phyloP scores from a whole-genome alignment of 306 rosid species.

The Corylus avellana region DNA sequence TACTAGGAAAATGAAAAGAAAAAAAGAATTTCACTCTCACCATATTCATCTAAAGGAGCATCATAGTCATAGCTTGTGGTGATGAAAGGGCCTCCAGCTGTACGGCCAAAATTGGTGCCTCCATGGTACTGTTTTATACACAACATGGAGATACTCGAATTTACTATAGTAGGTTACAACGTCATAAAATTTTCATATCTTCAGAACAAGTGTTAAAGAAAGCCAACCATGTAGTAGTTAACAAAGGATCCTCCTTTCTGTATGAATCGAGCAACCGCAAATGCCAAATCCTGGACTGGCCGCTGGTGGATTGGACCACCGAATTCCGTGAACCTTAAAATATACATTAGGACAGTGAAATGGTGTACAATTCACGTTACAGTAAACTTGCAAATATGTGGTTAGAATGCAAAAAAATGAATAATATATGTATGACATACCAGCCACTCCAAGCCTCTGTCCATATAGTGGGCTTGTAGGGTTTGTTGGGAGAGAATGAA shows the following conservation, averaged over 20 bases:
- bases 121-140: constrained; percentile 74
- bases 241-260: constrained; percentile 94
- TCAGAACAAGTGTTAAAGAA: constrained; percentile 19
- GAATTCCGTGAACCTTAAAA: constrained; percentile 84
- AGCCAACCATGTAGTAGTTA: constrained; percentile 93
- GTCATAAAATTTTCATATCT: constrained; percentile 19
- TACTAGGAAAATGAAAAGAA: not conserved
- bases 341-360: constrained; percentile 23
- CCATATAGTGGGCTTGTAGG: constrained; percentile 93
- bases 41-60: constrained; percentile 98
- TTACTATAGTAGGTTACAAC: constrained; percentile 15
- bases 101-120: constrained; percentile 97
- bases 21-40: constrained; percentile 47
- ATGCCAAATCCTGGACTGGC: constrained; percentile 97
- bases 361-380: not conserved
- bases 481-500: constrained; percentile 83
- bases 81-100: constrained; percentile 98
- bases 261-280: constrained; percentile 77
- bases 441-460: constrained; percentile 99
- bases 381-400: constrained; percentile 1
- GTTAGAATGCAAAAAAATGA: constrained; percentile 17
- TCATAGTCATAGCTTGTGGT: constrained; percentile 98
- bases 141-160: constrained; percentile 21
- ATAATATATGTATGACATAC: constrained; percentile 43
- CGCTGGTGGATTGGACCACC: constrained; percentile 86